Evolutionary conservation across 106 monocot species (phyloP).

Genomic region (Apostasia shenzhenica): DNA sequence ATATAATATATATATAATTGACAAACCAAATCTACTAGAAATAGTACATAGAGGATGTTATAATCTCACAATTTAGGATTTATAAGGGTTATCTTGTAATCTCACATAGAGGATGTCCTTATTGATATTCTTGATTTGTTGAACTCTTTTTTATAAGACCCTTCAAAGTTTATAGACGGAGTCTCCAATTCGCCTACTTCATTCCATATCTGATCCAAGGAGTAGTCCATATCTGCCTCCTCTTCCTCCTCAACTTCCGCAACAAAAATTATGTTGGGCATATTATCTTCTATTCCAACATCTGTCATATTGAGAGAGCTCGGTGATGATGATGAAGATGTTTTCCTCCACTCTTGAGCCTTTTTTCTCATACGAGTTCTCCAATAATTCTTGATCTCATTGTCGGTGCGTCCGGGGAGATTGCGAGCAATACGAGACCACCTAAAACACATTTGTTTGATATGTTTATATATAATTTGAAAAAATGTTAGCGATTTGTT

Average conservation of each 20-base stretch:
- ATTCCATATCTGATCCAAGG: conserved; percentile 20
- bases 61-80: no score
- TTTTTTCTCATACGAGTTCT: conserved; percentile 69
- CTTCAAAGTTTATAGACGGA: neutral
- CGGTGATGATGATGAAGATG: conserved; percentile 21
- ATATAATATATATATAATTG: no score
- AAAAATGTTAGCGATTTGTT: no score
- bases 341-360: conserved; percentile 46
- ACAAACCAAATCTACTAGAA: no score
- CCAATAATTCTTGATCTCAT: conserved; percentile 84
- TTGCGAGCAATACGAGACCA: conserved; percentile 57
- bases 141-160: no score
- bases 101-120: no score
- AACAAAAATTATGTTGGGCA: neutral
- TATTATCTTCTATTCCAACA: neutral
- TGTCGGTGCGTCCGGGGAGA: conserved; percentile 61
- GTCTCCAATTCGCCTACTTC: conserved; percentile 5
- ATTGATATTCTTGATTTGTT: no score
- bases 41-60: no score
- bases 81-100: no score
- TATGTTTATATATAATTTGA: no score
- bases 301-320: neutral
- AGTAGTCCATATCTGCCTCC: neutral
- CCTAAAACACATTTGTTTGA: conserved; percentile 15
- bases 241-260: neutral